Base-by-base conservation (phyloP, 345 rosid genomes). In the Erodium maritimum region DNA sequence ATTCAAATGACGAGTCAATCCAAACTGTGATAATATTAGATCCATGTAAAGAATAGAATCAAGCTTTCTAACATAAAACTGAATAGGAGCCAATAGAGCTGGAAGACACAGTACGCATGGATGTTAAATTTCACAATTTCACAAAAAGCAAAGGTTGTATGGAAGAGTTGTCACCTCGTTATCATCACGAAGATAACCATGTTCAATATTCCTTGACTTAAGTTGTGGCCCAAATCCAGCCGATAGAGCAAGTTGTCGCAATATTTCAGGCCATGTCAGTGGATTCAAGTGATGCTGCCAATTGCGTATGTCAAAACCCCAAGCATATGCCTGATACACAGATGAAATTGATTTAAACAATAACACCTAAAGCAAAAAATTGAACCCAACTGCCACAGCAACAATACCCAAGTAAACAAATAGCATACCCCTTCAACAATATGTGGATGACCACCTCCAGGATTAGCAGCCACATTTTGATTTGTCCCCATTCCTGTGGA, bases 251-350 rank as follows among this genome's bases (percentile, higher is more conserved):
- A 90, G 68, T 67, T 90, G 97, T 61, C 95, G 76, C 79, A 90
- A 70, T 63, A 90, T 83, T 65, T 90, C 97, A 62, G 95, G 94
- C 97, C 97, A 90, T 21, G 97, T 87, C 60, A 83, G 69, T 37
- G 70, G 78, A 72, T 85, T 87, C 77, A 90, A 67, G 78, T 85
- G 80, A 56, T 71, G 60, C 64, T 80, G 82, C 97, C 97, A 90
- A 67, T 80, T 83, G 59, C 76, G 73, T 62, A 87, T 77, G 70
- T 85, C 89, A 71, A 87, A 90, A n/a, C 97, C 95, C 97, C 97
- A 90, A 42, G 87, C 77, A 68, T 80, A 87, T 48, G 95, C 97
- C 95, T 90, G 66, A 59, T 25, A 66, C 16, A 50, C 51, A 62
- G 58, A 21, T 17, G 21, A 5, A 45, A 56, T 34, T 42, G 48